Percentiles rank a stretch among this genome's conserved stretches.
Evolutionary conservation across 192 early-diverging fungal genomes (phyloP).

Genomic region (Podila epicladia): DNA sequence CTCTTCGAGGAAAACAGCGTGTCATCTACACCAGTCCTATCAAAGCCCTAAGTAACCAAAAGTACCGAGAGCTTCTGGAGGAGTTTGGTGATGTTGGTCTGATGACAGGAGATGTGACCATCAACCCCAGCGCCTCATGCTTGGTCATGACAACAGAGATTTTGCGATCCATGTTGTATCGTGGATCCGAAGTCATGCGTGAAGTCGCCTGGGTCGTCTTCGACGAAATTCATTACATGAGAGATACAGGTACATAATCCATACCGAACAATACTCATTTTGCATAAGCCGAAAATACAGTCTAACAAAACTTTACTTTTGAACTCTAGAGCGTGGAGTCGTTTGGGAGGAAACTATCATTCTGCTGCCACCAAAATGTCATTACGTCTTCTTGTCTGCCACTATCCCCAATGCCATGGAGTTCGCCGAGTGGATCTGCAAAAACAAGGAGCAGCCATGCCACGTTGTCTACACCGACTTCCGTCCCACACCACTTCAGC

Average conservation of each 20-base stretch:
- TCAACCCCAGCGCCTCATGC: conserved; percentile 92
- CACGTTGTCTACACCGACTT: conserved; percentile 99
- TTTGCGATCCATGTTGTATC: conserved; percentile 96
- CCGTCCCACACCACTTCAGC: conserved; percentile 96
- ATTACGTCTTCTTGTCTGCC: conserved; percentile 95
- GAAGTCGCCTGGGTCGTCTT: conserved; percentile 99
- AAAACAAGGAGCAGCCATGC: conserved; percentile 95
- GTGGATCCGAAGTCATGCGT: conserved; percentile 94
- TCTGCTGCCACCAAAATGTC: conserved; percentile 91
- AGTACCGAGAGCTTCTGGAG: conserved; percentile 93
- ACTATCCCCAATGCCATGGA: conserved; percentile 99
- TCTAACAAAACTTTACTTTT: not conserved
- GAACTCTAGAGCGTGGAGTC: conserved; percentile 84
- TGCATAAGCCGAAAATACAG: not conserved
- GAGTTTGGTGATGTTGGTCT: conserved; percentile 98
- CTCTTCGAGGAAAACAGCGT: conserved; percentile 87
- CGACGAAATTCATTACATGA: conserved; percentile 99
- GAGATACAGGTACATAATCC: conserved; percentile 75
- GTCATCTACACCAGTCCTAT: conserved; percentile 98
- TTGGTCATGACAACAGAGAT: conserved; percentile 99
- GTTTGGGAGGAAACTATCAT: conserved; percentile 99
- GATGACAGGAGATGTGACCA: conserved; percentile 99
- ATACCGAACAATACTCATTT: not conserved
- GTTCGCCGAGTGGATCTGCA: conserved; percentile 99
- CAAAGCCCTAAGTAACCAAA: conserved; percentile 98